phyloP scores from a whole-genome alignment of 106 monocot genomes.

The Platanthera zijinensis region DNA sequence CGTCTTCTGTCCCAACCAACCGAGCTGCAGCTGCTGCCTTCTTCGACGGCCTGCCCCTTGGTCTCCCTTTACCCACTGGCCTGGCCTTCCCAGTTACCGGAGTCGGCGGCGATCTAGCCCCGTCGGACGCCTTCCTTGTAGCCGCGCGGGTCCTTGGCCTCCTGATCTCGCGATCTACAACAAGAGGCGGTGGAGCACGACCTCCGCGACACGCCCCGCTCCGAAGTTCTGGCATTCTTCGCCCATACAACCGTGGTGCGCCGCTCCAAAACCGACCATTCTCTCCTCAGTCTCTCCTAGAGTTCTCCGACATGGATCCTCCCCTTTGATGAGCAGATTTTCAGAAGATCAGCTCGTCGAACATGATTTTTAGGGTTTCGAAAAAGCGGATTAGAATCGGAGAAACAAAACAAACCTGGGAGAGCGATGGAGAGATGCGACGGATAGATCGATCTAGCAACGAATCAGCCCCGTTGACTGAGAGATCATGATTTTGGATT shows the following conservation, averaged over 20 bases:
- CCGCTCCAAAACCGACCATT: slow-evolving; percentile 20
- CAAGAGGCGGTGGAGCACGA: slow-evolving; percentile 11
- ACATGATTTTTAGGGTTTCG: background rate
- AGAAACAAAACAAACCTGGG: background rate
- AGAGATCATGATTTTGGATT: background rate
- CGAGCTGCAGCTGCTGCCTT: slow-evolving; percentile 6
- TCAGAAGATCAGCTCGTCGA: background rate
- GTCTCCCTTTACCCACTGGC: slow-evolving; percentile 5
- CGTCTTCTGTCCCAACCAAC: slow-evolving; percentile 7
- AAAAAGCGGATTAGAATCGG: background rate
- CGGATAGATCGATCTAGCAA: background rate
- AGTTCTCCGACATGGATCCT: slow-evolving; percentile 2
- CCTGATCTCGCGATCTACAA: slow-evolving; percentile 16
- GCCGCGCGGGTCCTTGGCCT: slow-evolving; percentile 19
- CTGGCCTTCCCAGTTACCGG: background rate
- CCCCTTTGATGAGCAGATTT: background rate
- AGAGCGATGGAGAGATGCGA: background rate
- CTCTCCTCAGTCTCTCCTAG: slow-evolving; percentile 12
- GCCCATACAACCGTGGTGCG: slow-evolving; percentile 23
- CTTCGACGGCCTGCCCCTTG: slow-evolving; percentile 17
- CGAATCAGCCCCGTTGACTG: background rate
- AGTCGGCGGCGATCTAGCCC: background rate
- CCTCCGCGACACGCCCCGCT: slow-evolving; percentile 30
- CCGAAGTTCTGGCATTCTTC: slow-evolving; percentile 40
- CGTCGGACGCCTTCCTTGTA: slow-evolving; percentile 7